Percentiles rank a stretch among this genome's conserved stretches.
Evolutionary conservation across 2,329 filamentous ascomycete genomes (phyloP).

Genomic region (Cladorrhinum sp.): DNA sequence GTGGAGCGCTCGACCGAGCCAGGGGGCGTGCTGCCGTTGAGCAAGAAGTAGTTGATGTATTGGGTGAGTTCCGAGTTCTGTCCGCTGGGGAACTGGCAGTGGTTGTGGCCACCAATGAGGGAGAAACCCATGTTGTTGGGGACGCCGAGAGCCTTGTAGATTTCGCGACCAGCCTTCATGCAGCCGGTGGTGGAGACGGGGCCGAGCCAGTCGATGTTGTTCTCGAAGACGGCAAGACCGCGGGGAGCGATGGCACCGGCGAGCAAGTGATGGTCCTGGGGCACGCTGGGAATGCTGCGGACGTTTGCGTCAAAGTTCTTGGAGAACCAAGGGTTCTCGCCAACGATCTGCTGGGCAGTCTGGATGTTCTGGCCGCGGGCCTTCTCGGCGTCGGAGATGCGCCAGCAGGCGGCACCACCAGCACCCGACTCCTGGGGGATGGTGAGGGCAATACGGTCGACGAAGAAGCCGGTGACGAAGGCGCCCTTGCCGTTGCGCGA

Average conservation of each 20-base stretch:
- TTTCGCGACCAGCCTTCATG: constrained; percentile 52
- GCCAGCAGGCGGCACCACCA: constrained; percentile 60
- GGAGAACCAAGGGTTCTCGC: constrained; percentile 63
- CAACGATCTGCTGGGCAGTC: constrained; percentile 55
- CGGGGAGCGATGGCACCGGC: constrained; percentile 55
- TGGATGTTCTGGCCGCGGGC: constrained; percentile 56
- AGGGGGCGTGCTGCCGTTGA: constrained; percentile 35
- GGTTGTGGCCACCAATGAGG: constrained; percentile 51
- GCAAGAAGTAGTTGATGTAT: constrained; percentile 55
- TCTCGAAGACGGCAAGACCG: constrained; percentile 54
- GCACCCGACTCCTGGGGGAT: constrained; percentile 62
- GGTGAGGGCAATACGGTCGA: constrained; percentile 56
- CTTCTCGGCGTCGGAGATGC: constrained; percentile 50
- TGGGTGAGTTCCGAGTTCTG: constrained; percentile 50
- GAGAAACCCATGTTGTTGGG: constrained; percentile 57
- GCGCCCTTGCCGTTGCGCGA: constrained; percentile 64
- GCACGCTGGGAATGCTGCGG: constrained; percentile 44
- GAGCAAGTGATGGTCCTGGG: constrained; percentile 57
- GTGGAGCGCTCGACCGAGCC: constrained; percentile 38
- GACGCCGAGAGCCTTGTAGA: constrained; percentile 53
- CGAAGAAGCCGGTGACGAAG: constrained; percentile 58
- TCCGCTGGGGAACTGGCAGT: constrained; percentile 54
- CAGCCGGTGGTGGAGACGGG: constrained; percentile 54
- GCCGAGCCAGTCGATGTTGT: constrained; percentile 58
- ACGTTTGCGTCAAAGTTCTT: constrained; percentile 51